phyloP scores from a whole-genome alignment of 2,329 filamentous ascomycete species.

The Pseudogymnoascus sp. region DNA sequence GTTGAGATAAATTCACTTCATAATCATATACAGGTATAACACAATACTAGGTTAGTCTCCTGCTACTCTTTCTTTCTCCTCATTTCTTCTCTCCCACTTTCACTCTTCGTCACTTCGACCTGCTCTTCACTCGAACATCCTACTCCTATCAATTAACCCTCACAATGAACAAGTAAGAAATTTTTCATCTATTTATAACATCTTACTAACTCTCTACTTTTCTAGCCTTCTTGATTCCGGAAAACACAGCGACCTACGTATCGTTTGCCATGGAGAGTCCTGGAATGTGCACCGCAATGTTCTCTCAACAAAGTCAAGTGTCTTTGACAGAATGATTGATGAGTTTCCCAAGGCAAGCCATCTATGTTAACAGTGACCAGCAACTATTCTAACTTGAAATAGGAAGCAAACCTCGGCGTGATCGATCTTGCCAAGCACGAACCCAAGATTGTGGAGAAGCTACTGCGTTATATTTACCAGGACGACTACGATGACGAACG shows the following conservation, averaged over 20 bases:
- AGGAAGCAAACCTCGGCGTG: not conserved
- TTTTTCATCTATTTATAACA: not conserved
- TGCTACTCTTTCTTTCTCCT: not conserved
- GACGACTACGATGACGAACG: not conserved
- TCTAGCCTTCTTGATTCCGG: not conserved
- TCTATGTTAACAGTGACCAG: not conserved
- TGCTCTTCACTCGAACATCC: not conserved
- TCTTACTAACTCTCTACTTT: not conserved
- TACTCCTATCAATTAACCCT: not conserved
- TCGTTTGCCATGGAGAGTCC: not conserved
- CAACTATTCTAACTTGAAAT: not conserved
- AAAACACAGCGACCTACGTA: not conserved
- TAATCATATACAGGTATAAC: not conserved
- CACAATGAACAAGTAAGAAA: not conserved
- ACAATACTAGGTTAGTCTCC: not conserved
- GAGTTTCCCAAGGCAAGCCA: not conserved
- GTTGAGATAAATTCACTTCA: not conserved
- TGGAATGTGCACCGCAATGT: not conserved
- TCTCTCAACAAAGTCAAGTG: not conserved
- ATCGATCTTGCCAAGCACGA: not conserved
- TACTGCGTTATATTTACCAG: not conserved
- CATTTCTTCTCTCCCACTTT: not conserved
- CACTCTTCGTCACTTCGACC: not conserved
- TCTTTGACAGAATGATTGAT: not conserved
- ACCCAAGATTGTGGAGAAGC: not conserved